phyloP scores from a whole-genome alignment of 495 filamentous ascomycete species.

The Xylaria venustula region DNA sequence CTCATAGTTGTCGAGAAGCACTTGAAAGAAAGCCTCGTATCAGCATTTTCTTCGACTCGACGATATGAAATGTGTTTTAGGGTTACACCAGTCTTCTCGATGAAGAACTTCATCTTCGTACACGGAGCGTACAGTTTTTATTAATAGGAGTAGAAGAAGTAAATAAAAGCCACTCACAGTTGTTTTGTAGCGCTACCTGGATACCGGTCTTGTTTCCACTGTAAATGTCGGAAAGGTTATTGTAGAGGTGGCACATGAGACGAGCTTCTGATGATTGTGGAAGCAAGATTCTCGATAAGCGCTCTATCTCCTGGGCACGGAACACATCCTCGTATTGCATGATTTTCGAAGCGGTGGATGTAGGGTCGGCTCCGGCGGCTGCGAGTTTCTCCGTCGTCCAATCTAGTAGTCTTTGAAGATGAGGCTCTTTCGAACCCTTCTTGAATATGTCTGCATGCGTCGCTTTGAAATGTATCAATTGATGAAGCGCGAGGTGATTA shows the following conservation, averaged over 20 bases:
- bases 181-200: not conserved
- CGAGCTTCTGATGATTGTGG: not conserved
- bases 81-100: not conserved
- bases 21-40: not conserved
- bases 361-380: not conserved
- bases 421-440: not conserved
- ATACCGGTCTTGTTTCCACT: not conserved
- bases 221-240: not conserved
- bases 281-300: not conserved
- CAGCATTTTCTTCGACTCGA: not conserved
- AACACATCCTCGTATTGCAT: not conserved
- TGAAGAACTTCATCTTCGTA: no score
- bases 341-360: not conserved
- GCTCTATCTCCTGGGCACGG: not conserved
- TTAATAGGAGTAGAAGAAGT: not conserved
- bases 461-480: not conserved
- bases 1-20: slow-evolving; percentile 1
- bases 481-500: not conserved
- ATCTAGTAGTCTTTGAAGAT: not conserved
- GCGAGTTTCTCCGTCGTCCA: not conserved
- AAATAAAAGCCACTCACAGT: not conserved
- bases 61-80: not conserved
- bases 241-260: not conserved
- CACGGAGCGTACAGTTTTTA: not conserved
- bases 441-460: not conserved